Conservation (phyloP, 1,139 yeast genomes). For the Blastobotrys persicus region DNA sequence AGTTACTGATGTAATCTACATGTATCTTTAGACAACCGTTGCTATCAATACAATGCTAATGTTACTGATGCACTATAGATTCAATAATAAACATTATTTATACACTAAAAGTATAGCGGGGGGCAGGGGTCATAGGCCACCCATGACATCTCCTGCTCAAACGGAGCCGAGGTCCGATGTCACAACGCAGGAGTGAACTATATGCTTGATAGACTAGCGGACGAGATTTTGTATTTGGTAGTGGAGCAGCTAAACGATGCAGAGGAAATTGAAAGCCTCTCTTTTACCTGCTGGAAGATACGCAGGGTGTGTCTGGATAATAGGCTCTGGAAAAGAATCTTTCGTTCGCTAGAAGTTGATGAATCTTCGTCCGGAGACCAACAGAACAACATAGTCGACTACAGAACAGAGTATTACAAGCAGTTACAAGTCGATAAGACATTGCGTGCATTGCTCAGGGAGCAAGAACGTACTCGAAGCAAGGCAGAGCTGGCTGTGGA, state of each 20-base stretch:
- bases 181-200: neutral
- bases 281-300: neutral
- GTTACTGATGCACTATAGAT: too few relatives aligned
- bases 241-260: neutral
- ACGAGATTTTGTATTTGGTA: slow-evolving; percentile 3
- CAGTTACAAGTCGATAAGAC: neutral
- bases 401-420: slow-evolving; percentile 4
- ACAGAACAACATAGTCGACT: neutral
- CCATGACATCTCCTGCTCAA: neutral
- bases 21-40: too few relatives aligned
- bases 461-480: neutral
- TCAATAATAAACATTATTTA: too few relatives aligned
- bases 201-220: slow-evolving; percentile 7
- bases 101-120: too few relatives aligned
- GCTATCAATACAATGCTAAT: too few relatives aligned
- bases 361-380: slow-evolving; percentile 1
- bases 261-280: neutral
- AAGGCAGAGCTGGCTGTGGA: slow-evolving; percentile 1
- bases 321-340: neutral
- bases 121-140: neutral
- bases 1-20: too few relatives aligned
- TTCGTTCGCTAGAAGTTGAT: neutral
- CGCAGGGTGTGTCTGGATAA: slow-evolving; percentile 3
- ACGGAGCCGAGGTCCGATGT: neutral
- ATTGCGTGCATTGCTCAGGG: neutral